A percentile compares a stretch with the other conserved stretches of the same genome.
Conservation (phyloP, 2,329 filamentous ascomycete species). For the Purpureocillium lavendulum region DNA sequence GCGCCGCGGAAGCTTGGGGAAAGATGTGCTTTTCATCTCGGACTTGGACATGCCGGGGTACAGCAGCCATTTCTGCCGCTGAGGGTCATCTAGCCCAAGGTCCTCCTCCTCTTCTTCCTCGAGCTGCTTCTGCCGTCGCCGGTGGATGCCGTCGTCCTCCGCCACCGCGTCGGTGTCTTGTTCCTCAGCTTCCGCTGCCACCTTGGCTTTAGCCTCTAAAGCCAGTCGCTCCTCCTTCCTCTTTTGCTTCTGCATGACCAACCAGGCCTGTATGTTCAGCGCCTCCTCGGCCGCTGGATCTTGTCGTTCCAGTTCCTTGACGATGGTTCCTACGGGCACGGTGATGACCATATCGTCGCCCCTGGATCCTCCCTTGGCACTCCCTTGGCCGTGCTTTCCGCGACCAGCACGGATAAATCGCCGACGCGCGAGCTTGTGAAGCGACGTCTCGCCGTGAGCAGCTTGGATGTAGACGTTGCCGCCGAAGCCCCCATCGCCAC, state of each 20-base stretch:
- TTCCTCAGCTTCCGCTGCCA: constrained; percentile 3
- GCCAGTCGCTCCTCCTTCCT: constrained; percentile 21
- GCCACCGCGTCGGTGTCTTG: constrained; percentile 7
- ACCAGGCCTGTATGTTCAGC: constrained; percentile 22
- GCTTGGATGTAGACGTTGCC: constrained; percentile 94
- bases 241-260: constrained; percentile 22
- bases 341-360: constrained; percentile 83
- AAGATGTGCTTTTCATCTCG: constrained; percentile 49
- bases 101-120: constrained; percentile 16
- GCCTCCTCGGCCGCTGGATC: constrained; percentile 68
- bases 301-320: constrained; percentile 70
- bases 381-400: constrained; percentile 73
- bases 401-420: constrained; percentile 66
- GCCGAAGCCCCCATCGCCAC: constrained; percentile 86
- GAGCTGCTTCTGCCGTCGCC: constrained; percentile 2
- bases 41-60: constrained; percentile 70
- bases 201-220: constrained; percentile 21
- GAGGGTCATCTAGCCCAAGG: constrained; percentile 33
- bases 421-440: constrained; percentile 81
- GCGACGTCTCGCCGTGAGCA: constrained; percentile 78
- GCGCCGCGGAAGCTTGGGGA: constrained; percentile 43
- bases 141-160: constrained; percentile 3
- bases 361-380: constrained; percentile 62
- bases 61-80: constrained; percentile 71
- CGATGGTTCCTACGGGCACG: constrained; percentile 86